phyloP scores from a whole-genome alignment of 257 asterid species.

The Przewalskia tangutica region DNA sequence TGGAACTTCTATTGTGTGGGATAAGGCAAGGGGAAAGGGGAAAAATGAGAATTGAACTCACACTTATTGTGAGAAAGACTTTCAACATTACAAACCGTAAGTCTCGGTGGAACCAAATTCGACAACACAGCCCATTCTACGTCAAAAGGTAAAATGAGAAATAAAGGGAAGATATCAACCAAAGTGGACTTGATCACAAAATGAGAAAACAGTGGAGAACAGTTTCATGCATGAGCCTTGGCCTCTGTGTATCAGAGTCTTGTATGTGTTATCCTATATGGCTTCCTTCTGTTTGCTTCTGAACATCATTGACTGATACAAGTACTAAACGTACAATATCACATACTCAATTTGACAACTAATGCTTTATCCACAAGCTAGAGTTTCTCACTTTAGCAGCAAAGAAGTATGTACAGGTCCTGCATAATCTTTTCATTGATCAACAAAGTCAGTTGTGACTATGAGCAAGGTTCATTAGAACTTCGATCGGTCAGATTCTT shows the following conservation, averaged over 20 bases:
- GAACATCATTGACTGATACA: neutral
- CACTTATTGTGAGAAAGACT: neutral
- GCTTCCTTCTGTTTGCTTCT: neutral
- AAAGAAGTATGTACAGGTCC: neutral
- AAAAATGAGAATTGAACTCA: neutral
- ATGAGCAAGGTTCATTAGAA: neutral
- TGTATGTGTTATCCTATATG: neutral
- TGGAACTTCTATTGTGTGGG: neutral
- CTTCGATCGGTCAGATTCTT: neutral
- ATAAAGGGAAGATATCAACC: neutral
- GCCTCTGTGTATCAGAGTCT: neutral
- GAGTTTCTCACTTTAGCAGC: neutral
- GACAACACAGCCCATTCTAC: neutral
- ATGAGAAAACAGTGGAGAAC: neutral
- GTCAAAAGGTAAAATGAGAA: neutral
- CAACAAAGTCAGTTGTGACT: too few relatives aligned
- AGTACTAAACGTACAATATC: neutral
- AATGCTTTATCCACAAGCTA: neutral
- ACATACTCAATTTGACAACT: neutral
- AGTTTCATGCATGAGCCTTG: neutral
- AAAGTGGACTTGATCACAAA: neutral
- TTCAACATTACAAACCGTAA: too few relatives aligned
- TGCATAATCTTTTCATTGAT: too few relatives aligned
- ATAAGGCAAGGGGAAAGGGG: neutral
- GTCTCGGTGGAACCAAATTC: neutral